A percentile compares a stretch with the other conserved stretches of the same genome.
These are phyloP conservation scores for Trametes meyenii DNA, from an alignment of 768 basidiomycete genomes.

Conservation along the genomic window DNA sequence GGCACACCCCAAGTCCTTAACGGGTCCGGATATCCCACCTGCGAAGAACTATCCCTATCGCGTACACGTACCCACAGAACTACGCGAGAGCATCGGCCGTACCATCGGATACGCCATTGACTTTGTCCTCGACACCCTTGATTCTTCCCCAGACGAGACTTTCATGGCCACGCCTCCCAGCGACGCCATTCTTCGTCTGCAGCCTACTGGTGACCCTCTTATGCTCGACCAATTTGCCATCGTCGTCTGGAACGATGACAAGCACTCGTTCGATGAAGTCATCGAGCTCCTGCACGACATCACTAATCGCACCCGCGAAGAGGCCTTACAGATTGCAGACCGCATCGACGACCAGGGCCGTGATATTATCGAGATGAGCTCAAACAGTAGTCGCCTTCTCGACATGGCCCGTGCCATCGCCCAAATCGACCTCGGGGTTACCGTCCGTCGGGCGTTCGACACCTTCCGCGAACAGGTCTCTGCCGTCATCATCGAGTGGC, in stretches of 20 bases:
- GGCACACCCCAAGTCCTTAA: slow-evolving; percentile 45
- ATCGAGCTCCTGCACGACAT: slow-evolving; percentile 69
- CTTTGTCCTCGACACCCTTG: slow-evolving; percentile 81
- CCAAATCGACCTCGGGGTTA: slow-evolving; percentile 91
- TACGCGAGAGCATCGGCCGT: slow-evolving; percentile 72
- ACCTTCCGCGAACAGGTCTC: slow-evolving; percentile 87
- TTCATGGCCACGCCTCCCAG: slow-evolving; percentile 51
- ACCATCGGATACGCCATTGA: slow-evolving; percentile 80
- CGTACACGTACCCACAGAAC: slow-evolving; percentile 59
- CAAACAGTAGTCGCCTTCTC: slow-evolving; percentile 55
- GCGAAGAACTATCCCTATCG: slow-evolving; percentile 63
- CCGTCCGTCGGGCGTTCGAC: slow-evolving; percentile 83
- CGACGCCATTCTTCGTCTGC: slow-evolving; percentile 71
- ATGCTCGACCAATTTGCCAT: slow-evolving; percentile 80
- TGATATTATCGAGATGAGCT: slow-evolving; percentile 79
- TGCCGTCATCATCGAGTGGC: slow-evolving; percentile 84
- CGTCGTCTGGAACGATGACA: slow-evolving; percentile 96
- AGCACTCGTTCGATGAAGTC: slow-evolving; percentile 91
- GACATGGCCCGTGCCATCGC: slow-evolving; percentile 79
- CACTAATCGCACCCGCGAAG: slow-evolving; percentile 52
- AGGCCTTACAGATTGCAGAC: slow-evolving; percentile 58
- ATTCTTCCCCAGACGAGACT: slow-evolving; percentile 80
- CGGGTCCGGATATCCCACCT: slow-evolving; percentile 55
- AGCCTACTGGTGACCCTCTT: slow-evolving; percentile 79
- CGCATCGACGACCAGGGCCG: slow-evolving; percentile 80